These are phyloP conservation scores for Leccinum ochraceum DNA, from an alignment of 768 basidiomycete genomes.

Conservation along the genomic window DNA sequence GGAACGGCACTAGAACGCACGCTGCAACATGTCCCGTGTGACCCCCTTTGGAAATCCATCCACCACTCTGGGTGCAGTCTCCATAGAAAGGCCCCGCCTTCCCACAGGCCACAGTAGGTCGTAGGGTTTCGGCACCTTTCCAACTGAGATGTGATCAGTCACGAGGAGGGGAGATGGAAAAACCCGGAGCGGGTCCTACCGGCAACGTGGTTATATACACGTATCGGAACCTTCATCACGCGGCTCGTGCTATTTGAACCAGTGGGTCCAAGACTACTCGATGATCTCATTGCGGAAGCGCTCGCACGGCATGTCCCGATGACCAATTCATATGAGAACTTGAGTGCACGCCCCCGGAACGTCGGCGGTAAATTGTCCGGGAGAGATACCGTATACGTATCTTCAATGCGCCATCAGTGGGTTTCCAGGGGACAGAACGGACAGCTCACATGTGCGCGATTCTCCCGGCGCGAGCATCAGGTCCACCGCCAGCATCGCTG, in stretches of 20 bases:
- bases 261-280: conserved; percentile 34
- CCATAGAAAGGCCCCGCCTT: conserved; percentile 36
- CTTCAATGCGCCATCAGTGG: conserved; percentile 40
- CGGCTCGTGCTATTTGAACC: conserved; percentile 59
- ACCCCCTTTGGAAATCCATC: conserved; percentile 22
- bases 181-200: conserved; percentile 45
- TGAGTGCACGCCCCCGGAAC: conserved; percentile 79
- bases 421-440: background rate
- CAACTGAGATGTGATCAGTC: conserved; percentile 39
- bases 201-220: conserved; percentile 85
- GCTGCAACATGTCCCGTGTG: background rate
- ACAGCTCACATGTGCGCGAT: conserved; percentile 66
- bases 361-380: conserved; percentile 88
- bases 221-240: conserved; percentile 89
- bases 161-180: background rate
- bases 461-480: conserved; percentile 80
- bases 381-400: conserved; percentile 74
- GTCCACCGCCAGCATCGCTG: conserved; percentile 90
- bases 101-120: conserved; percentile 82
- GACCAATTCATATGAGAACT: conserved; percentile 89
- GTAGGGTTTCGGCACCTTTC: conserved; percentile 61
- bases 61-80: conserved; percentile 28
- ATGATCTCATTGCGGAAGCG: conserved; percentile 28
- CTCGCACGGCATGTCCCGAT: conserved; percentile 81
- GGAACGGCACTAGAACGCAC: conserved; percentile 19